Base-by-base conservation (phyloP, 2,329 filamentous ascomycete genomes). In the Keithomyces neogunnii region DNA sequence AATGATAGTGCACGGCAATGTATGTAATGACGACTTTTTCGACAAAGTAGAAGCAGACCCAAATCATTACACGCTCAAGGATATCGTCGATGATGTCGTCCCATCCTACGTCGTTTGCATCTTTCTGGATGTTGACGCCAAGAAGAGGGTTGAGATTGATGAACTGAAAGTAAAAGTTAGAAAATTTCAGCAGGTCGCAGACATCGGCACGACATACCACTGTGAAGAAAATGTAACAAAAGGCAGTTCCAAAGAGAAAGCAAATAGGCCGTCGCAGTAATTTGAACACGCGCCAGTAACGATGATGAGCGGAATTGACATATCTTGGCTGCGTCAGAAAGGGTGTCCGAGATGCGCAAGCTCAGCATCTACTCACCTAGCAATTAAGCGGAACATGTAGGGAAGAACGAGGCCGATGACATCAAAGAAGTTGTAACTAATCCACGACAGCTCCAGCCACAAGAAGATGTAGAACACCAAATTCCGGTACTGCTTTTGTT, bases 1-100 rank as follows among this genome's bases (percentile, higher is more conserved):
- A 60, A 48, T 65, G 62, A 38, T 61, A 65, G 49, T 65, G 62
- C 32, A 65, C 57, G 8, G 60, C 57, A 47, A 63, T 54, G 49
- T 64, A 65, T 19, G 60, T 53, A 32, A 64, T 62, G n/a, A 58
- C n/a, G 3, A 62, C 47, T 51, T 64, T 65, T 48, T 62, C 60
- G 29, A 61, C 26, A 3, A 61, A 48, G 54, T 65, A 65, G 40
- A 64, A 62, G 11, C 47, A 49, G 2, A 57, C 56, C 62, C 62
- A 65, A 5, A 65, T 56, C 1, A 49, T 56, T 5, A 50, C n/a
- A 3, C 44, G 48, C 10, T 50, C 28, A 10, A 50, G 39, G n/a
- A 50, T 33, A n/a, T 35, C 33, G 11, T 35, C 33, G 6, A 48
- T 39, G 13, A 48, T 38, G 19, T 48, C 33, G 33, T 48, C 33